Evolutionary conservation across 2,329 filamentous ascomycete genomes (phyloP), one percentile per base, ranked within the genome.

Genomic region (Fusarium buharicum): DNA sequence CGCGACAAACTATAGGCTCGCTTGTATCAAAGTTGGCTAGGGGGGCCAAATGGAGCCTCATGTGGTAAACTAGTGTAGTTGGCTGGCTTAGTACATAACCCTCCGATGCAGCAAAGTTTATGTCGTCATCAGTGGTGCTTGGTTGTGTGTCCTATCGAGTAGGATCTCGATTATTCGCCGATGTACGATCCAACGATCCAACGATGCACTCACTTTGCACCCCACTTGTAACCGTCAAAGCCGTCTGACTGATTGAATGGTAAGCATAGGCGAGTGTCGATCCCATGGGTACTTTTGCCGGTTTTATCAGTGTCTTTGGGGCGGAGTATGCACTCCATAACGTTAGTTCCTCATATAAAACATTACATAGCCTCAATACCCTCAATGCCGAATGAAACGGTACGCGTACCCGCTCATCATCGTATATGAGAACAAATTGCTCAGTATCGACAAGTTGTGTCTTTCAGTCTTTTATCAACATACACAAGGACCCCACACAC

Each of bases 241-340:
- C 33, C 13, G 39, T 59, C 55, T 60, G 57, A 60, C 55, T 59
- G 57, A 59, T 60, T 34, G 33, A 48, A 27, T 48, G 9, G 55
- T 60, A 44, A 59, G 57, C 55, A 59, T 3, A 8, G 22, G 6
- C 28, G 24, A 30, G 16, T 17, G 48, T 33, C 30, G 39, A 52
- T 52, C 22, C 22, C 30, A 37, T 41, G 37, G 24, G 28, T 16
- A 16, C 16, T 43, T 12, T 41, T 30, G 37, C 51, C 51, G 31
- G 30, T 31, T n/a, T 12, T 31, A 13, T n/a, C 5, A 31, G 30
- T 41, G 46, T 46, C 37, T 20, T 37, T 20, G 37, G 22, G 33
- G 16, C 14, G 34, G 18, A 24, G 22, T 31, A 18, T 17, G 17
- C 30, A 13, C 6, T 28, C 10, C 27, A 28, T 28, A n/a, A 14